phyloP scores from a whole-genome alignment of 2,329 filamentous ascomycete genomes.

The Cucurbitaria berberidis region DNA sequence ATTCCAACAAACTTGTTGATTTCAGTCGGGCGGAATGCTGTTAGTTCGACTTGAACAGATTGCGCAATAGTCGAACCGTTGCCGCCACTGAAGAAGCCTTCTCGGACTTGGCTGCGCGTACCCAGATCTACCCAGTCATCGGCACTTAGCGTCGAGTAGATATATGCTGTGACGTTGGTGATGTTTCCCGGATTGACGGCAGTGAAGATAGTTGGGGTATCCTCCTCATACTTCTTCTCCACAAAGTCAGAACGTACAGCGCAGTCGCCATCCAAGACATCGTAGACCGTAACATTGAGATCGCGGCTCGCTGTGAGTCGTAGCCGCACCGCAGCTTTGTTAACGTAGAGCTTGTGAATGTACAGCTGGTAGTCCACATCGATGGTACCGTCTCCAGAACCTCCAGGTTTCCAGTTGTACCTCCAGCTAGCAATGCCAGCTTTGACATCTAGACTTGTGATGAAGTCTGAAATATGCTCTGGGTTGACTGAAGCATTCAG shows the following conservation, averaged over 20 bases:
- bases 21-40: slow-evolving; percentile 59
- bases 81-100: slow-evolving; percentile 54
- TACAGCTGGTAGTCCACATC: slow-evolving; percentile 70
- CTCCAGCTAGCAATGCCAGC: slow-evolving; percentile 68
- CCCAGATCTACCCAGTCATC: slow-evolving; percentile 54
- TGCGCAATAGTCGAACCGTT: slow-evolving; percentile 72
- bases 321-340: slow-evolving; percentile 66
- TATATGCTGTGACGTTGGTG: slow-evolving; percentile 66
- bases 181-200: slow-evolving; percentile 69
- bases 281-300: slow-evolving; percentile 65
- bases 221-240: slow-evolving; percentile 61
- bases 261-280: slow-evolving; percentile 70
- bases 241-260: slow-evolving; percentile 69
- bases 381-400: slow-evolving; percentile 53
- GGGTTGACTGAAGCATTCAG: slow-evolving; percentile 67
- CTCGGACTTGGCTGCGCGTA: slow-evolving; percentile 54
- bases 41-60: slow-evolving; percentile 60
- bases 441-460: slow-evolving; percentile 66
- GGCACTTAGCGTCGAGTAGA: slow-evolving; percentile 59
- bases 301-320: slow-evolving; percentile 63
- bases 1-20: slow-evolving; percentile 72
- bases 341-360: slow-evolving; percentile 67
- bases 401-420: slow-evolving; percentile 68
- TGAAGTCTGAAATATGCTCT: slow-evolving; percentile 65
- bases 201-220: slow-evolving; percentile 64